These are phyloP conservation scores for Collybia mongolica DNA, from an alignment of 768 basidiomycete genomes.

Conservation along the genomic window DNA sequence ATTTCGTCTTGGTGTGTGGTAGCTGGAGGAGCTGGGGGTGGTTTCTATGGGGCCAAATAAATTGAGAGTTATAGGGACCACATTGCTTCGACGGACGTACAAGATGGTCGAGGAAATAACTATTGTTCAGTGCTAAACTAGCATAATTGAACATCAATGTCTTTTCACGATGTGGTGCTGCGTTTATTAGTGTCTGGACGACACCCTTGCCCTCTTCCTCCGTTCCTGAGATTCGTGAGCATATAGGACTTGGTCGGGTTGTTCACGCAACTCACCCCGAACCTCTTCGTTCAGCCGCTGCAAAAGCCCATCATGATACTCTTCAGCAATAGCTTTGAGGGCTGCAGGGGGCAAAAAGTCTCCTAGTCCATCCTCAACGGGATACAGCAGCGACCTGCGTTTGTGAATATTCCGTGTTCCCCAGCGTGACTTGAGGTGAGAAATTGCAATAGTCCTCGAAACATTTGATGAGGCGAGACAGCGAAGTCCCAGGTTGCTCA, in stretches of 20 bases:
- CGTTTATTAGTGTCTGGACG: conserved; percentile 69
- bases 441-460: conserved; percentile 15
- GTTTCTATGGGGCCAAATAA: conserved; percentile 32
- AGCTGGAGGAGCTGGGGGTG: conserved; percentile 30
- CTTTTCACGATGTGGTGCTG: conserved; percentile 55
- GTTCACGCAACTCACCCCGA: conserved; percentile 46
- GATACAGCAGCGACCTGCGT: conserved; percentile 59
- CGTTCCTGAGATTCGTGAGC: conserved; percentile 41
- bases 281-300: conserved; percentile 75
- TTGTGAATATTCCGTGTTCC: conserved; percentile 45
- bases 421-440: conserved; percentile 20
- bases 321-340: conserved; percentile 68
- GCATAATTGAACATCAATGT: conserved; percentile 88
- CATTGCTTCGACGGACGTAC: conserved; percentile 46
- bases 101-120: conserved; percentile 86
- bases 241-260: background rate
- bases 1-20: conserved; percentile 38
- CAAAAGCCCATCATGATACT: conserved; percentile 86
- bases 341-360: conserved; percentile 76
- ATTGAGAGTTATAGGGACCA: conserved; percentile 6
- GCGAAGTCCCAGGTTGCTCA: conserved; percentile 27
- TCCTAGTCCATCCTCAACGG: conserved; percentile 69
- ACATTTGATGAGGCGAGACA: conserved; percentile 21
- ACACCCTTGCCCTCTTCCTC: conserved; percentile 55
- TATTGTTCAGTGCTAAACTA: conserved; percentile 89